phyloP scores from a whole-genome alignment of 345 rosid genomes.

The Erysimum cheiranthoides region DNA sequence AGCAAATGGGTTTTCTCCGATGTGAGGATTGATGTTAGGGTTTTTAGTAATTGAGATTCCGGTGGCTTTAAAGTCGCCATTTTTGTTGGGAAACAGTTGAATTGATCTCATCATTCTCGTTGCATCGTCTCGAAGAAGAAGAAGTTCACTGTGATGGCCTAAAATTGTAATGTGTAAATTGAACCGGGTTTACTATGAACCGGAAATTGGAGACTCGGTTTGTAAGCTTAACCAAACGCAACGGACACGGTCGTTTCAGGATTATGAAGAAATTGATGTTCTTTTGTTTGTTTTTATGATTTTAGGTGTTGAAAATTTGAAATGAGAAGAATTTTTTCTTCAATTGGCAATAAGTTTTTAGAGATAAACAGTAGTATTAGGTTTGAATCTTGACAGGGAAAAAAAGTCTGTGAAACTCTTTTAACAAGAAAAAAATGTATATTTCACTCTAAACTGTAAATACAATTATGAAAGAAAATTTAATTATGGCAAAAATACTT shows the following conservation, averaged over 20 bases:
- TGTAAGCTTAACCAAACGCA: not conserved
- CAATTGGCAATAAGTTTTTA: not conserved
- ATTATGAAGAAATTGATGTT: not conserved
- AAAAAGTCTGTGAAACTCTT: too few species aligned
- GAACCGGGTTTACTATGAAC: not conserved
- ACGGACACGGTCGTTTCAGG: not conserved
- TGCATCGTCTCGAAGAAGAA: constrained; percentile 9
- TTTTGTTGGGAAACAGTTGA: constrained; percentile 17
- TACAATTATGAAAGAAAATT: too few species aligned
- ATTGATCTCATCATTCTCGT: constrained; percentile 7
- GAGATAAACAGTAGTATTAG: not conserved
- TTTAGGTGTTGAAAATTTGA: not conserved
- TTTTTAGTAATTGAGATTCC: constrained; percentile 46
- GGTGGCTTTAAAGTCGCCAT: constrained; percentile 45
- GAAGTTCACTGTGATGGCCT: not conserved
- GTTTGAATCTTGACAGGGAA: not conserved
- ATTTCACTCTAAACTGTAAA: too few species aligned
- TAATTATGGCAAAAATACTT: too few species aligned
- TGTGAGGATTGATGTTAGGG: constrained; percentile 53
- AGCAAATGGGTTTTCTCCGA: constrained; percentile 43
- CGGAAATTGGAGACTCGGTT: constrained; percentile 17
- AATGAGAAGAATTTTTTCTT: not conserved
- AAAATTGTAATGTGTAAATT: not conserved
- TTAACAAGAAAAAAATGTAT: too few species aligned
- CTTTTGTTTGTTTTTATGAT: not conserved